Base-by-base conservation (phyloP, 1,284 basidiomycete genomes). In the Boletus mariae region DNA sequence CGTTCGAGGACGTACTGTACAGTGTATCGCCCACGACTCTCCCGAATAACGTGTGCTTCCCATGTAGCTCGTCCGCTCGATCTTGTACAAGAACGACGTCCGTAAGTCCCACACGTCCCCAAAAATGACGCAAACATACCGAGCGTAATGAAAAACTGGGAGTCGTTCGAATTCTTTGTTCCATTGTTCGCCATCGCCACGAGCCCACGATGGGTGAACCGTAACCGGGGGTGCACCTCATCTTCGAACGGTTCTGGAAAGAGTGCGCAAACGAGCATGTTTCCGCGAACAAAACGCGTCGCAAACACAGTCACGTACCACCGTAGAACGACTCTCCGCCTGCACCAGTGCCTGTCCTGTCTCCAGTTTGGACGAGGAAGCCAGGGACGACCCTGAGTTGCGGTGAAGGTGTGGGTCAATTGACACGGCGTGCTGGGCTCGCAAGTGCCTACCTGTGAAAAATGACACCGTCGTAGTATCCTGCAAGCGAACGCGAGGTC, bases 291-390 rank as follows among this genome's bases (percentile, higher is more conserved):
- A 4, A n/a, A 26, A 26, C 11, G 15, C 7, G n/a, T 26, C 13
- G 9, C 4, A 12, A 31, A 35, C 11, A n/a, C 2, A 23, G 9
- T 26, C 51, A 58, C 80, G 44, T 52, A 89, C 90, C 90, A 71
- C 92, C 93, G 59, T 90, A 95, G 66, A 94, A 88, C 1, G 91
- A 94, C 67, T 94, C 93, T 59, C 95, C 95, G 4, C 95, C 94
- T 4, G 74, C 83, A 1, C 96, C 96, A 0, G 92, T 94, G 0
- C 93, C 93, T 0, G 94, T 94, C 53, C 83, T 87, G 66, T 98
- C 96, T n/a, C 96, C 96, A 1, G 94, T 93, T 69, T 98, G 96
- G 2, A 97, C 85, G 47, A 97, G 82, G 67, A 98, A 98, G 29
- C 83, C 82, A 2, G 93, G 90, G 4, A 95, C 85, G 46, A 95